Percentiles rank a stretch among this genome's conserved stretches.
Evolutionary conservation across 2,329 filamentous ascomycete genomes (phyloP).

Genomic region (Teratosphaeria epicoccoides): DNA sequence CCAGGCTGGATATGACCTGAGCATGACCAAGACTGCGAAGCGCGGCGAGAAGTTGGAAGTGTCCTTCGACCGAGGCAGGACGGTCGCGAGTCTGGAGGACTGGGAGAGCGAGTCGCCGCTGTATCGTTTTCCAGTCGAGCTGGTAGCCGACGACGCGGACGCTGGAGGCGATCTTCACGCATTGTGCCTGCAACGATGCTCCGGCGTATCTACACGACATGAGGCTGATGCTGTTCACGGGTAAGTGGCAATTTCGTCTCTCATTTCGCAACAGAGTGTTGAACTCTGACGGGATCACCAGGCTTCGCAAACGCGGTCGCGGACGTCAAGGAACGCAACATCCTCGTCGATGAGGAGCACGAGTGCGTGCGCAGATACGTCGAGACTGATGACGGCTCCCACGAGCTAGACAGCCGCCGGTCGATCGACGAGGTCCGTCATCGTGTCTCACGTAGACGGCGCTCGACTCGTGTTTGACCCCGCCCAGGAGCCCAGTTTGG

Average conservation of each 20-base stretch:
- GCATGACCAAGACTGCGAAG: neutral
- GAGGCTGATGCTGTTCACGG: slow-evolving; percentile 4
- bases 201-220: slow-evolving; percentile 3
- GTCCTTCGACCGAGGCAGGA: neutral
- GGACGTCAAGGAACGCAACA: neutral
- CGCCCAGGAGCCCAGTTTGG: slow-evolving; percentile 12
- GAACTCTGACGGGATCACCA: neutral
- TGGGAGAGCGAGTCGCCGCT: neutral
- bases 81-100: too few species aligned
- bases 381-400: neutral
- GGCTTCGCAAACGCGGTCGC: neutral
- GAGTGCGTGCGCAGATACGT: neutral
- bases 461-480: slow-evolving; percentile 9
- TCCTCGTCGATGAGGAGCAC: neutral
- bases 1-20: slow-evolving; percentile 6
- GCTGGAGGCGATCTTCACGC: slow-evolving; percentile 4
- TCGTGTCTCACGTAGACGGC: slow-evolving; percentile 3
- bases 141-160: slow-evolving; percentile 2
- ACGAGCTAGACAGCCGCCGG: neutral
- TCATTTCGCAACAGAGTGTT: too few species aligned
- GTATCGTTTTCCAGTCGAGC: slow-evolving; percentile 4
- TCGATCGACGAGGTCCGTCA: slow-evolving; percentile 5
- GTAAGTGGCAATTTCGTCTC: neutral
- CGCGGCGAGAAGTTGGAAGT: slow-evolving; percentile 1
- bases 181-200: slow-evolving; percentile 5